phyloP scores from a whole-genome alignment of 2,329 filamentous ascomycete genomes.

The Ascochyta pisi region DNA sequence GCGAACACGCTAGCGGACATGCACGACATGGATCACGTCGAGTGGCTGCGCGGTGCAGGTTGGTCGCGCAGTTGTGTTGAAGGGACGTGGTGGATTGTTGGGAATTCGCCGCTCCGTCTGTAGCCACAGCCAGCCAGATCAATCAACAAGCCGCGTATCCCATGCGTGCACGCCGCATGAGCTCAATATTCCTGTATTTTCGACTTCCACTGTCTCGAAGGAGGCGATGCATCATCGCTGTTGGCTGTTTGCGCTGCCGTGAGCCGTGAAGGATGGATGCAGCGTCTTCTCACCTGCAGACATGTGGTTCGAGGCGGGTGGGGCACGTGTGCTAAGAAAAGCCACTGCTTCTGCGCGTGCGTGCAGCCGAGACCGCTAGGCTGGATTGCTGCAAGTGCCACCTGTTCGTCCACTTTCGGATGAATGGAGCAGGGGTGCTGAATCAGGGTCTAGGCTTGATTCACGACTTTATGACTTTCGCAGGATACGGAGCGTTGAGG shows the following conservation, averaged over 20 bases:
- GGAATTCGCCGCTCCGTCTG: slow-evolving; percentile 10
- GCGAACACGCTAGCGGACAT: neutral
- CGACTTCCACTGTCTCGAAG: no score
- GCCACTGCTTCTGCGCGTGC: slow-evolving; percentile 1
- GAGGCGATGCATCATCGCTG: neutral
- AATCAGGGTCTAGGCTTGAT: neutral
- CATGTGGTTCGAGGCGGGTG: slow-evolving; percentile 4
- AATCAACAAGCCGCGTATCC: no score
- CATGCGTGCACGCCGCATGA: no score
- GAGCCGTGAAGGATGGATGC: neutral
- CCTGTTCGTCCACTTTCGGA: slow-evolving; percentile 20
- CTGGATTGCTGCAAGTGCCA: slow-evolving; percentile 16
- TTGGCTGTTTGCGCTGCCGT: neutral
- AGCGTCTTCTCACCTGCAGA: neutral
- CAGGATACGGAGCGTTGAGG: neutral
- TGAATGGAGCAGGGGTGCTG: slow-evolving; percentile 16
- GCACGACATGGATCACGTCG: slow-evolving; percentile 2
- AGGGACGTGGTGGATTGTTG: slow-evolving; percentile 9
- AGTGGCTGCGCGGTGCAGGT: neutral
- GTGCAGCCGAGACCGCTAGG: slow-evolving; percentile 15
- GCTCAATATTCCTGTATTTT: no score
- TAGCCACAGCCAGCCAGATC: no score
- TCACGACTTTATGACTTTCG: neutral
- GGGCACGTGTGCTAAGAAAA: slow-evolving; percentile 22
- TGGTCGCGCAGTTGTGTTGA: neutral